phyloP scores from a whole-genome alignment of 1,139 yeast species.

The Candida sp. region DNA sequence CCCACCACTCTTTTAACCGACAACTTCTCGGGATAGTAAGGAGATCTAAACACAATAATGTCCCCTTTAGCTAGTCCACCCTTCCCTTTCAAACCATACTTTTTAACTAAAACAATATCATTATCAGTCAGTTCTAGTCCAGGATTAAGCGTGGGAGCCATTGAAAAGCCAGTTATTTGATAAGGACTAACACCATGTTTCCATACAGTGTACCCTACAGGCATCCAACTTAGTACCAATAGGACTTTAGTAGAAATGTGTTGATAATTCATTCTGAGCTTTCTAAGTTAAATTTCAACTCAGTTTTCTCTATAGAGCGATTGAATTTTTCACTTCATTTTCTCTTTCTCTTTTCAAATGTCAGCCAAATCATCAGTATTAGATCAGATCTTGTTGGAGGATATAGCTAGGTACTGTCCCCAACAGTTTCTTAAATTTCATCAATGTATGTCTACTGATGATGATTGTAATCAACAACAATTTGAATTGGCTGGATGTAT shows the following conservation, averaged over 20 bases:
- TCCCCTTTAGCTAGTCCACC: slow-evolving; percentile 57
- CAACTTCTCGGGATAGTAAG: slow-evolving; percentile 68
- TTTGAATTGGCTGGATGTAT: slow-evolving; percentile 53
- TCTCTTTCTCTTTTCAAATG: too few species aligned
- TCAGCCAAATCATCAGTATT: slow-evolving; percentile 18
- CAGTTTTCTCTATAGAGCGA: too few species aligned
- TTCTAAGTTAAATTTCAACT: not conserved
- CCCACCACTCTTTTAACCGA: slow-evolving; percentile 79
- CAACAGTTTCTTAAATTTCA: slow-evolving; percentile 62
- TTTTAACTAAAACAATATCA: slow-evolving; percentile 74
- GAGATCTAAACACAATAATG: slow-evolving; percentile 75
- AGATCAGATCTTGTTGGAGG: slow-evolving; percentile 31
- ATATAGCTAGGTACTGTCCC: slow-evolving; percentile 64
- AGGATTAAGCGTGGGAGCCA: slow-evolving; percentile 91
- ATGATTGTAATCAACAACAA: slow-evolving; percentile 51
- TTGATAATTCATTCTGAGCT: not conserved
- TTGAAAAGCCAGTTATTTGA: slow-evolving; percentile 77
- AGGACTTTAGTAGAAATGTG: not conserved
- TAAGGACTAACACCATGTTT: slow-evolving; percentile 76
- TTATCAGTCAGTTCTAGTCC: slow-evolving; percentile 42
- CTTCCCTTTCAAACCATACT: slow-evolving; percentile 51
- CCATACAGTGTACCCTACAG: slow-evolving; percentile 66
- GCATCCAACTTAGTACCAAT: slow-evolving; percentile 57
- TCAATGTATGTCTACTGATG: slow-evolving; percentile 54
- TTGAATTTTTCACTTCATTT: too few species aligned